Evolutionary conservation across 345 rosid genomes (phyloP), one percentile per base, ranked within the genome.

Genomic region (Heritiera fomes): DNA sequence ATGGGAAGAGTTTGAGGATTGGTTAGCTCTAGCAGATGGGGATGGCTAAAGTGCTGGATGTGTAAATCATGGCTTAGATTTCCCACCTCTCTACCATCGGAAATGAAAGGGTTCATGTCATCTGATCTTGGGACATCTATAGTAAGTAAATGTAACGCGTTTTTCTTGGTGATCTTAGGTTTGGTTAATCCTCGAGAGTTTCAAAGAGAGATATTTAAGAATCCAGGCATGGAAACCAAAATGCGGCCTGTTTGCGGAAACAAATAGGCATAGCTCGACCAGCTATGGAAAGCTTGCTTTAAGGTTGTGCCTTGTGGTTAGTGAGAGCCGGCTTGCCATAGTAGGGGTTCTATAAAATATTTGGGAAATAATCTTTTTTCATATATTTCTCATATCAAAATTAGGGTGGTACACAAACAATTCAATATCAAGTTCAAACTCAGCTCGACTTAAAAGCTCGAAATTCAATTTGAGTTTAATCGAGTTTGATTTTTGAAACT

Each of bases 1-100:
- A 47, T 28, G 64, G 14, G 71, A 5, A 84, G 77, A 53, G 32
- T 61, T 30, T n/a, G 89, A 71, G 78, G 3, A 76, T 76, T 83
- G 61, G 84, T 63, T 59, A 90, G 83, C 8, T 87, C 86, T 17
- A 92, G 86, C 3, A 73, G 86, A 71, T 89, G 94, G 53, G 87
- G 91, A 58, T 90, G 92, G 86, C 90, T 87, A 61, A 83, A 86
- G 75, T 89, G 92, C 65, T 75, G 87, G 50, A 89, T 82, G 10
- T 47, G 67, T 8, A 79, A 78, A 43, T 86, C 82, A 11, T 85
- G 82, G 46, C 78, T 81, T 6, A 89, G 88, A 83, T 81, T 83
- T 23, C 90, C 88, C 95, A 91, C 86, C 6, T 49, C 60, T 41
- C 18, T 18, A 18, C 61, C 20, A 73, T 15, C 11, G 40, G 4